Conservation (phyloP, 139 green algal genomes). For the Chlamydomonas sphaeroides region DNA sequence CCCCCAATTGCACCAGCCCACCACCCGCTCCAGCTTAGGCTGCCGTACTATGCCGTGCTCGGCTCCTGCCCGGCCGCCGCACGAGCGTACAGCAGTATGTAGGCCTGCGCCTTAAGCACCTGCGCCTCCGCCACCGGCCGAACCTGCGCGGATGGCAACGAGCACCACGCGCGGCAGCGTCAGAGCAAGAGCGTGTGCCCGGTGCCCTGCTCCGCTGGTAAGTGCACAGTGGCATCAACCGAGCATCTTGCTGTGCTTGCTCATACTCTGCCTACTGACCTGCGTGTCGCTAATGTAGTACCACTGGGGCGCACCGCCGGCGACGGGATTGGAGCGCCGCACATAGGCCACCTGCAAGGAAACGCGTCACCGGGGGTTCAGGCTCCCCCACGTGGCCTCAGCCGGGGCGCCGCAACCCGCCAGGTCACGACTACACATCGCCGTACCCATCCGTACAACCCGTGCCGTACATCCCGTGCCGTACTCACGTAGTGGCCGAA, state of each 20-base stretch:
- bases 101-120: constrained; percentile 54
- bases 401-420: no score
- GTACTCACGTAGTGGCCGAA: constrained; percentile 70
- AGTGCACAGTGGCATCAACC: constrained; percentile 1
- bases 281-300: constrained; percentile 14
- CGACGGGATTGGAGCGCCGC: not conserved
- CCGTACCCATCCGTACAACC: not conserved
- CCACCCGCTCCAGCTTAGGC: no score
- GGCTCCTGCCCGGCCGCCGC: not conserved
- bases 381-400: no score
- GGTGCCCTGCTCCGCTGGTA: no score
- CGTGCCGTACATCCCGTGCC: not conserved
- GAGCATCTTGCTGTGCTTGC: not conserved
- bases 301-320: constrained; percentile 18
- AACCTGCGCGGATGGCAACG: not conserved
- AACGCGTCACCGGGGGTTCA: not conserved
- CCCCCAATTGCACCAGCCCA: no score
- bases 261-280: not conserved
- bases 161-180: no score
- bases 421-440: not conserved
- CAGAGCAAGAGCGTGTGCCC: no score
- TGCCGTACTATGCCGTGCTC: no score
- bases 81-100: constrained; percentile 59
- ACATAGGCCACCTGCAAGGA: constrained; percentile 66
- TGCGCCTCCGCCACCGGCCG: constrained; percentile 40